A percentile compares a stretch with the other conserved stretches of the same genome.
phyloP scores from a whole-genome alignment of 495 filamentous ascomycete genomes.

The Parachaetomium inaequale region DNA sequence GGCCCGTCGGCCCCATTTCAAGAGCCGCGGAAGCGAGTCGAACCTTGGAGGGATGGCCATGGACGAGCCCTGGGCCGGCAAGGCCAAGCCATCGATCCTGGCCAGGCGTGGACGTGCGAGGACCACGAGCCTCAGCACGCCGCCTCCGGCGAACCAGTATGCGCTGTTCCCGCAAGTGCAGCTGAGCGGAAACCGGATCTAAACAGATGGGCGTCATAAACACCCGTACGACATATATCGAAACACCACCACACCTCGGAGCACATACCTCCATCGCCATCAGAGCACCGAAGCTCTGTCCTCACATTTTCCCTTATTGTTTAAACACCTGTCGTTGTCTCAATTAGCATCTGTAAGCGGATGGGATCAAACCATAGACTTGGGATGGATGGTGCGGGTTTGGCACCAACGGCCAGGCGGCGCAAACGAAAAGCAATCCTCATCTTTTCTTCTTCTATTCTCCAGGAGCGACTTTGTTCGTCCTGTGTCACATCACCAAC shows the following conservation, averaged over 20 bases:
- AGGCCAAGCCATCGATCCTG: conserved; percentile 27
- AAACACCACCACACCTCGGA: neutral
- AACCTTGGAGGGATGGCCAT: conserved; percentile 25
- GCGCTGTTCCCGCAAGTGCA: conserved; percentile 35
- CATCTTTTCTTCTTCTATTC: neutral
- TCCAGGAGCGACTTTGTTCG: neutral
- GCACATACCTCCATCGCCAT: neutral
- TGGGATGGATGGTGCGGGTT: conserved; percentile 11
- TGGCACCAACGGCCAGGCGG: conserved; percentile 8
- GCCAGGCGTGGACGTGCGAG: conserved; percentile 30
- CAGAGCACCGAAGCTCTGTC: neutral
- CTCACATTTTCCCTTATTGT: neutral
- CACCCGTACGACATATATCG: neutral
- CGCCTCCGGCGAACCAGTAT: conserved; percentile 42
- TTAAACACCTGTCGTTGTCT: conserved; percentile 5
- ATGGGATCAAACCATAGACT: conserved; percentile 18
- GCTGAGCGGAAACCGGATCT: conserved; percentile 29
- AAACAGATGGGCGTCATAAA: neutral
- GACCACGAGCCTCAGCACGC: conserved; percentile 39
- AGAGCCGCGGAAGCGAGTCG: conserved; percentile 32
- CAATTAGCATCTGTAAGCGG: conserved; percentile 15
- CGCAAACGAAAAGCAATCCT: conserved; percentile 15
- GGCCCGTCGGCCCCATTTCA: conserved; percentile 21
- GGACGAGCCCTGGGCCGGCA: conserved; percentile 23
- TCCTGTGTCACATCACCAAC: neutral